Evolutionary conservation across 495 filamentous ascomycete genomes (phyloP), one percentile per base, ranked within the genome.

Genomic region (Penicillium waksmanii): DNA sequence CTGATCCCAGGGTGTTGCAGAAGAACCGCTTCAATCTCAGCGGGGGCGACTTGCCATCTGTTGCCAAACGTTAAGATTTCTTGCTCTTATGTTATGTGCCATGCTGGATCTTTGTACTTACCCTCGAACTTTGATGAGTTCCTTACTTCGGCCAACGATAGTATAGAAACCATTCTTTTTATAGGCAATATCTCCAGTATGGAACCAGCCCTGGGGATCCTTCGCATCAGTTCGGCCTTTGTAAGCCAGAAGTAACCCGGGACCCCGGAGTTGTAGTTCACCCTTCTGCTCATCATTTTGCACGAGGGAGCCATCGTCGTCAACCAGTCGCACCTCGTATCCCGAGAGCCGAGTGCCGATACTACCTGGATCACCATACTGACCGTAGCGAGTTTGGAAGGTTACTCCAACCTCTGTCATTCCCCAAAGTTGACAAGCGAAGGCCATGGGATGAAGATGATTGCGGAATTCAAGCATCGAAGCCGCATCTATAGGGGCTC

Each of bases 11-110:
- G 85, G 56, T 89, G 87, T 19, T 86, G 83, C 3, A 96, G 77
- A 5, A 97, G 80, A 1, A 93, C 71, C 0, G 82, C 85, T 68
- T 97, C 93, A 1, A 97, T 74, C 75, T 97, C 93, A 0, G 93
- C 91, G 0, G 93, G 93, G 2, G 92, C 89, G 4, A 97, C 91
- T 74, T 96, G 93, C 65, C 76, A 79, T 57, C 76, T 79, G 40
- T n/a, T 18, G 2, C 7, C 13, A 40, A 18, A 25, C 8, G 23
- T 47, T 53, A 42, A n/a, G 6, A 48, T 19, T 18, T 10, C 6
- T 25, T 5, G 23, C 23, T 48, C 21, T 6, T 4, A n/a, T 15
- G 11, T 3, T 38, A n/a, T 38, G 11, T n/a, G 11, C 6, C 9
- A 25, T 27, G 19, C 2, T 53, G 19, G 7, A 53, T 42, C n/a